phyloP scores from a whole-genome alignment of 2,329 filamentous ascomycete genomes.

The Gaeumannomyces sp. region DNA sequence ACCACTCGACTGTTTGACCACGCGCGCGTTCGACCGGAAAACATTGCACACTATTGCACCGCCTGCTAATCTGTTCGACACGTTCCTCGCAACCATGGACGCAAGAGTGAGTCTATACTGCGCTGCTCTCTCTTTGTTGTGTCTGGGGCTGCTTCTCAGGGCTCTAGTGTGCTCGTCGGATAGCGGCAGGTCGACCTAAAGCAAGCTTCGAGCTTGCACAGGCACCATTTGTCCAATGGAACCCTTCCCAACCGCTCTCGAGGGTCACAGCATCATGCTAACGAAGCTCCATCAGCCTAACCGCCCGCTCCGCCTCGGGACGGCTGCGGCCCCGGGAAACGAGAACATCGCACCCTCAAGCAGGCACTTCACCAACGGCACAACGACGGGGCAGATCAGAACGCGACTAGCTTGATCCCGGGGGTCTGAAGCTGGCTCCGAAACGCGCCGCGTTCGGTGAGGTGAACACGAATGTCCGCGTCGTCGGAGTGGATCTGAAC shows the following conservation, averaged over 20 bases:
- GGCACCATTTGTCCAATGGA: neutral
- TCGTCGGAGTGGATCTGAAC: constrained; percentile 22
- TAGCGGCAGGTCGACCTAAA: neutral
- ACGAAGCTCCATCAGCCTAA: constrained; percentile 51
- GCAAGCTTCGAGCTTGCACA: neutral
- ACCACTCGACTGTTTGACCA: neutral
- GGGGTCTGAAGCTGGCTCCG: constrained; percentile 54
- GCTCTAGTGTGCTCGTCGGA: neutral
- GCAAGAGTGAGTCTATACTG: constrained; percentile 29
- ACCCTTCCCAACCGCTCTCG: neutral
- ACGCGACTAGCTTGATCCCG: constrained; percentile 23
- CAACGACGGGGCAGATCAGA: constrained; percentile 63
- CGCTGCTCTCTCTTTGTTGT: constrained; percentile 2
- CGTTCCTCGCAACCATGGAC: constrained; percentile 27
- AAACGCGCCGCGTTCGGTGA: constrained; percentile 80
- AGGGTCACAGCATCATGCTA: neutral
- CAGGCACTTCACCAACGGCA: constrained; percentile 70
- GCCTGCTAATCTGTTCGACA: neutral
- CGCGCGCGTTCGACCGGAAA: neutral
- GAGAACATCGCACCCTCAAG: constrained; percentile 60
- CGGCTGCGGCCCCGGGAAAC: constrained; percentile 37
- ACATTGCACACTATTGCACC: neutral
- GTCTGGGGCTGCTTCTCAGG: too few relatives aligned
- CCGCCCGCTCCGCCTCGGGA: constrained; percentile 52
- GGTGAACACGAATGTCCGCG: constrained; percentile 62